phyloP scores from a whole-genome alignment of 225 moss, liverwort and hornwort species.

The Thuidium tamariscinum region DNA sequence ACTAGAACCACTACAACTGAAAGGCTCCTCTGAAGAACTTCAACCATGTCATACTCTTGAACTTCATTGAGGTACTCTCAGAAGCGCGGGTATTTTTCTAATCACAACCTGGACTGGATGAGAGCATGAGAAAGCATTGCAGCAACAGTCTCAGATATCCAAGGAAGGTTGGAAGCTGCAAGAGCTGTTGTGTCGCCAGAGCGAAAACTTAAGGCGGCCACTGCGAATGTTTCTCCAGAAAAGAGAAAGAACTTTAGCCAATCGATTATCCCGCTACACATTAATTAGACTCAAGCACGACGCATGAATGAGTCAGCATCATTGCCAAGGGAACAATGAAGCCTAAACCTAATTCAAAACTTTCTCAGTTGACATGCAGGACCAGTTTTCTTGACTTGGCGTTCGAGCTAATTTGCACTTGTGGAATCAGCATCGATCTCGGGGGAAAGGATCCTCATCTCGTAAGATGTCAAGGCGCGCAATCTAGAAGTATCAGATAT shows the following conservation, averaged over 20 bases:
- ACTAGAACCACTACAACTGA: neutral
- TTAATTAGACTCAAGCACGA: neutral
- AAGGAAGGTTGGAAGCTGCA: slow-evolving; percentile 9
- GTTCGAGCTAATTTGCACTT: neutral
- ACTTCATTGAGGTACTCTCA: neutral
- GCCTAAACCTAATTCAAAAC: neutral
- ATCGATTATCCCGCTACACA: too few relatives aligned
- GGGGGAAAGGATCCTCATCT: neutral
- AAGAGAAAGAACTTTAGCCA: too few relatives aligned
- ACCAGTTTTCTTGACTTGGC: slow-evolving; percentile 2
- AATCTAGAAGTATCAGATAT: neutral
- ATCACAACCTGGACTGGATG: neutral
- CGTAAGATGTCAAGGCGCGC: neutral
- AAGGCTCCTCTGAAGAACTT: neutral
- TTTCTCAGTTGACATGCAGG: neutral
- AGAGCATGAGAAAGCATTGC: neutral
- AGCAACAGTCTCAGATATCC: neutral
- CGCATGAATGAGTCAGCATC: neutral
- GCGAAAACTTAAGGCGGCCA: slow-evolving; percentile 44
- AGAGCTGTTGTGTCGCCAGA: slow-evolving; percentile 1
- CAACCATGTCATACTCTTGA: neutral
- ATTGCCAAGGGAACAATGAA: neutral
- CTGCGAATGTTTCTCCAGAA: slow-evolving; percentile 49
- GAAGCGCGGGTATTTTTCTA: neutral
- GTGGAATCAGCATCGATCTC: neutral